Conservation (phyloP, 345 rosid genomes). For the Luvunga scandens region DNA sequence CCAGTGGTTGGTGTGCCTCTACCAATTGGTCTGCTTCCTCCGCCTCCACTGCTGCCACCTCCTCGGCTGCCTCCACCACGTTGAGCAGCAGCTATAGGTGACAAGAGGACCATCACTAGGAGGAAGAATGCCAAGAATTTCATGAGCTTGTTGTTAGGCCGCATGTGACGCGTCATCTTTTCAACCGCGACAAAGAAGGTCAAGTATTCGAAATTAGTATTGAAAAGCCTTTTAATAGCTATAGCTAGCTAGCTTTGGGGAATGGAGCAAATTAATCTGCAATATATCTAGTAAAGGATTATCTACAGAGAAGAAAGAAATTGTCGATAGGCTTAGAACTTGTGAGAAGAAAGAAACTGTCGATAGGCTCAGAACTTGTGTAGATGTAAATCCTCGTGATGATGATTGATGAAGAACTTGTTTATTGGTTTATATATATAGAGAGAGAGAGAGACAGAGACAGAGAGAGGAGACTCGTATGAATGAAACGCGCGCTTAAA, state of each 20-base stretch:
- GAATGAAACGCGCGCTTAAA: neutral
- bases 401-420: neutral
- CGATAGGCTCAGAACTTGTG: neutral
- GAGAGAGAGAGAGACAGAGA: too few relatives aligned
- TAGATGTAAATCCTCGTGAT: neutral
- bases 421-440: neutral
- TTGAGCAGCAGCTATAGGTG: neutral
- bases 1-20: neutral
- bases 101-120: neutral
- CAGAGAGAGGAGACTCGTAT: neutral
- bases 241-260: neutral
- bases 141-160: neutral
- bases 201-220: too few relatives aligned
- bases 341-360: neutral
- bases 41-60: neutral
- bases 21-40: neutral
- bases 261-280: neutral
- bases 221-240: neutral
- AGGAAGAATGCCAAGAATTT: neutral
- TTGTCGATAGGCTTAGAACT: neutral
- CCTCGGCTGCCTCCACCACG: neutral
- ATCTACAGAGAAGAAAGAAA: neutral
- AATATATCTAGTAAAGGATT: neutral
- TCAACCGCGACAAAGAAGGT: too few relatives aligned
- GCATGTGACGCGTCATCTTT: neutral